These are phyloP conservation scores for Lasiosphaeria ovina DNA, from an alignment of 495 filamentous ascomycete species.

Conservation along the genomic window DNA sequence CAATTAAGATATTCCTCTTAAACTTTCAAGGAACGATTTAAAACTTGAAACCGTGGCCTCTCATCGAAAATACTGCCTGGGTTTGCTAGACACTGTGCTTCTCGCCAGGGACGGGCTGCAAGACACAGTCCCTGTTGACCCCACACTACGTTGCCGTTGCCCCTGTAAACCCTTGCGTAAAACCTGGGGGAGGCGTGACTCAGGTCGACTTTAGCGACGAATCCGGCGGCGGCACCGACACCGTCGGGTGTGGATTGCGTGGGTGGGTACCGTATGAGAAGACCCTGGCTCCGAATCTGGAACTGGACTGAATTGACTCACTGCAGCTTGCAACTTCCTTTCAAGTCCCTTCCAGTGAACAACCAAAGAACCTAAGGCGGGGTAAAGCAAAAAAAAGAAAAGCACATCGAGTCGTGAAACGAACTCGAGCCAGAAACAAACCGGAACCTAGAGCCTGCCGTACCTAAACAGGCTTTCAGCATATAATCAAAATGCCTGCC, in stretches of 20 bases:
- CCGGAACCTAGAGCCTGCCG: not conserved
- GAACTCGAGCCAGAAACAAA: not conserved
- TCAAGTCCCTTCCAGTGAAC: too few species aligned
- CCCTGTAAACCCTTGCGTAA: slow-evolving; percentile 27
- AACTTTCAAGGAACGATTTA: too few species aligned
- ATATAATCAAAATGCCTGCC: slow-evolving; percentile 26
- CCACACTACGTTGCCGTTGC: slow-evolving; percentile 16
- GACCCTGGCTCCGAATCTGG: not conserved
- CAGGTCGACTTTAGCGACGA: slow-evolving; percentile 17
- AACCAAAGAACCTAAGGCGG: too few species aligned
- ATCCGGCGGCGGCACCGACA: slow-evolving; percentile 9
- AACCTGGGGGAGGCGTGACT: slow-evolving; percentile 26
- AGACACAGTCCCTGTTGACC: slow-evolving; percentile 5
- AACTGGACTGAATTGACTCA: too few species aligned
- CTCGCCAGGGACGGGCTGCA: too few species aligned
- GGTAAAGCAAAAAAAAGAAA: too few species aligned
- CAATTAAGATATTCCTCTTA: too few species aligned
- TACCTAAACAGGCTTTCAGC: not conserved
- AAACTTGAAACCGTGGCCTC: too few species aligned
- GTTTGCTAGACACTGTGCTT: too few species aligned
- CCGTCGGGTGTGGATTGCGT: not conserved
- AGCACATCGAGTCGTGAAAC: not conserved
- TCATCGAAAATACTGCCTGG: too few species aligned
- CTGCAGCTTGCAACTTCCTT: too few species aligned
- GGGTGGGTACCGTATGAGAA: not conserved